phyloP scores from a whole-genome alignment of 2,329 filamentous ascomycete genomes.

The Clonostachys solani region DNA sequence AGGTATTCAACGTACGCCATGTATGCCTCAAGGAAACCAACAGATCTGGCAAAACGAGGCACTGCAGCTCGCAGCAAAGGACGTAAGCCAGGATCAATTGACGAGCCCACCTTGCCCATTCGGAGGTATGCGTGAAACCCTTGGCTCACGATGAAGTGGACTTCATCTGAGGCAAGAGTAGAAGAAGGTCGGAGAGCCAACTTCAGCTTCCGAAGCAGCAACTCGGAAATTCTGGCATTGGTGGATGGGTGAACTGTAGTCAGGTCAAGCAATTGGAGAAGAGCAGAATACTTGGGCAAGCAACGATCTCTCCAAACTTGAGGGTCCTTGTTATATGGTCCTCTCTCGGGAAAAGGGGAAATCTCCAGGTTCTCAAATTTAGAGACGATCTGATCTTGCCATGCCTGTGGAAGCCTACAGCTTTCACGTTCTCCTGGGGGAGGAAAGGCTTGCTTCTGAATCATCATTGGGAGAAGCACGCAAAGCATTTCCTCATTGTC shows the following conservation, averaged over 20 bases:
- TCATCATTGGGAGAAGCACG: slow-evolving; percentile 63
- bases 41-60: slow-evolving; percentile 59
- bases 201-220: slow-evolving; percentile 62
- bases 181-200: slow-evolving; percentile 59
- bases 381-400: slow-evolving; percentile 69
- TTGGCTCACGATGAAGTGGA: slow-evolving; percentile 70
- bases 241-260: slow-evolving; percentile 63
- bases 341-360: slow-evolving; percentile 61
- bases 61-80: slow-evolving; percentile 63
- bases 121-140: slow-evolving; percentile 71
- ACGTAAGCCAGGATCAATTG: slow-evolving; percentile 57
- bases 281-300: slow-evolving; percentile 63
- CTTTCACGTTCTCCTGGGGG: slow-evolving; percentile 45
- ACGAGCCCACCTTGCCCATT: slow-evolving; percentile 55
- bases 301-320: slow-evolving; percentile 59
- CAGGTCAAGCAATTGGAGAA: slow-evolving; percentile 58
- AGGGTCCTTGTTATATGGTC: slow-evolving; percentile 57
- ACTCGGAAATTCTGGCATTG: slow-evolving; percentile 60
- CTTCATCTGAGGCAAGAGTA: slow-evolving; percentile 54
- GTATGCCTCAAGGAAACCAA: slow-evolving; percentile 62
- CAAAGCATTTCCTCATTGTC: slow-evolving; percentile 65
- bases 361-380: slow-evolving; percentile 64
- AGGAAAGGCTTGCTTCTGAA: slow-evolving; percentile 50
- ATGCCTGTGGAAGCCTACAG: slow-evolving; percentile 57
- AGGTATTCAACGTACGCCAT: slow-evolving; percentile 46